phyloP scores from a whole-genome alignment of 495 filamentous ascomycete genomes.

The Cryomyces antarcticus region DNA sequence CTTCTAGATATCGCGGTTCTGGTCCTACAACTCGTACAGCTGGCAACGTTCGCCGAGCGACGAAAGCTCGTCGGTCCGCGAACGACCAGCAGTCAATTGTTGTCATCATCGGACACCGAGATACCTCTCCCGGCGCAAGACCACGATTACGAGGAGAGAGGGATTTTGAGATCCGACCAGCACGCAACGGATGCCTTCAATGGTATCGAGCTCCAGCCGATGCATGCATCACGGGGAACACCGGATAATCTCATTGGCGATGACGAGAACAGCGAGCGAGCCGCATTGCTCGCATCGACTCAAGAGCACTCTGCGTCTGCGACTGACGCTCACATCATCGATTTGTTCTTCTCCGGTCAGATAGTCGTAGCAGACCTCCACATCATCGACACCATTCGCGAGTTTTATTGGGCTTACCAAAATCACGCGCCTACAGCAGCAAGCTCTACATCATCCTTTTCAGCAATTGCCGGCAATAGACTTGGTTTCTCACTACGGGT shows the following conservation, averaged over 20 bases:
- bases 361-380: slow-evolving; percentile 48
- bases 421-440: too few relatives aligned
- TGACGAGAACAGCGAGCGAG: background rate
- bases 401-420: too few relatives aligned
- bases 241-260: background rate
- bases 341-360: slow-evolving; percentile 37
- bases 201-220: background rate
- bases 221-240: background rate
- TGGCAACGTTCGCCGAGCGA: slow-evolving; percentile 50
- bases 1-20: slow-evolving; percentile 44
- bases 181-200: background rate
- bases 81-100: slow-evolving; percentile 8
- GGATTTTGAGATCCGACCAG: slow-evolving; percentile 29
- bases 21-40: slow-evolving; percentile 49
- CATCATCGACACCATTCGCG: slow-evolving; percentile 35
- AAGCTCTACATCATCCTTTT: too few relatives aligned
- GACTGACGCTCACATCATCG: background rate
- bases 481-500: too few relatives aligned
- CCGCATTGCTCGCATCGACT: background rate
- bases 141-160: slow-evolving; percentile 67
- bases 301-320: too few relatives aligned
- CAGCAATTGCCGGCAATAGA: too few relatives aligned
- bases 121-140: slow-evolving; percentile 30
- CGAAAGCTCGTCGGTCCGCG: slow-evolving; percentile 27
- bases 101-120: background rate